Percentiles rank a stretch among this genome's conserved stretches.
Evolutionary conservation across 225 moss, liverwort and hornwort genomes (phyloP).

Genomic region (Climacium dendroides): DNA sequence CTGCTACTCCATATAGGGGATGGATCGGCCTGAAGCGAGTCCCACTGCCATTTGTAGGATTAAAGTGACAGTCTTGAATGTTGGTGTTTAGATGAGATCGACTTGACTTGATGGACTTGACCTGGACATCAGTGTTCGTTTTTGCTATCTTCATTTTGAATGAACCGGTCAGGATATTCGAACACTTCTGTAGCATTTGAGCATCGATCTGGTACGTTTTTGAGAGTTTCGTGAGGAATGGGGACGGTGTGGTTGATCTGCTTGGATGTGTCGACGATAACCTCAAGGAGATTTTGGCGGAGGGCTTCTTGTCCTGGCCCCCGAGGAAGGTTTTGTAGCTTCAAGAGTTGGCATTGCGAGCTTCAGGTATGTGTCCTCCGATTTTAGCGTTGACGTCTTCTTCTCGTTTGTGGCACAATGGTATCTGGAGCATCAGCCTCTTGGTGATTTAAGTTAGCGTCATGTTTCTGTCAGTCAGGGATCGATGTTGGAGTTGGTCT

Average conservation of each 20-base stretch:
- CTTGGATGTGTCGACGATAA: neutral
- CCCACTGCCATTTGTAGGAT: neutral
- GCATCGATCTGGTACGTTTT: neutral
- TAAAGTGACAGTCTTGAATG: neutral
- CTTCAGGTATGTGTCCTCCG: neutral
- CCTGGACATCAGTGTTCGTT: neutral
- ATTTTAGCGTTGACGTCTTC: neutral
- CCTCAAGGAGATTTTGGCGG: neutral
- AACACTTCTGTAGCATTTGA: no score
- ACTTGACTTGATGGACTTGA: neutral
- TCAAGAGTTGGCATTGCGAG: neutral
- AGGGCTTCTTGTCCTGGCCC: neutral
- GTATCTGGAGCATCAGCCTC: neutral
- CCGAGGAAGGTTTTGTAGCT: neutral
- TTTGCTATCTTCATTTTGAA: no score
- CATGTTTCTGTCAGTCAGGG: no score
- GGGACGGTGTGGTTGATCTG: neutral
- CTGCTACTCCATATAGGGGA: neutral
- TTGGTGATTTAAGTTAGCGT: neutral
- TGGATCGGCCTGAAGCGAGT: no score
- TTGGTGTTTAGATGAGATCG: neutral
- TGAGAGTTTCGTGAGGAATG: neutral
- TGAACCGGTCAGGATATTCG: no score
- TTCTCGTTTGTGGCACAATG: neutral
- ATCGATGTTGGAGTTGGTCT: no score